Evolutionary conservation across 169 alveolate genomes (phyloP).

Genomic region (Theileria orientalis): DNA sequence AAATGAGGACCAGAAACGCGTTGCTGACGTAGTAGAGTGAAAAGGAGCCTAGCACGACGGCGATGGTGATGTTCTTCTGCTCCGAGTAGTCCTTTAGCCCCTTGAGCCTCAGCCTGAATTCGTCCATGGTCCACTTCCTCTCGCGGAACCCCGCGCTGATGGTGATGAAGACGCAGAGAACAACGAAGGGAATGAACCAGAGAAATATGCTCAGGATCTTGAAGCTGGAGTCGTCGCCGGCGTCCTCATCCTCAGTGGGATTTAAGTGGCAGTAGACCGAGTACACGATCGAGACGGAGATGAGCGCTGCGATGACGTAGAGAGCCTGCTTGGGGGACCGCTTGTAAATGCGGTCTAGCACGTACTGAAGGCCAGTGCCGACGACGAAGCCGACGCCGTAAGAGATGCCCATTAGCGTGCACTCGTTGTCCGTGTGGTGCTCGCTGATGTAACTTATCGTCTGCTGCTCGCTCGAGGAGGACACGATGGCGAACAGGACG

Average conservation of each 20-base stretch:
- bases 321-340: not conserved
- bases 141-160: not conserved
- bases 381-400: conserved; percentile 8
- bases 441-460: conserved; percentile 44
- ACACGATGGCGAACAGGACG: conserved; percentile 40
- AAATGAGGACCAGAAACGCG: not conserved
- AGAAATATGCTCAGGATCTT: not conserved
- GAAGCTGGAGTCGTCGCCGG: not conserved
- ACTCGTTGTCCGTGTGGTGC: conserved; percentile 39
- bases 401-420: conserved; percentile 56
- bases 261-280: not conserved
- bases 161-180: not conserved
- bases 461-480: conserved; percentile 63
- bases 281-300: not conserved
- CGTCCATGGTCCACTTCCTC: not conserved
- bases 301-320: not conserved
- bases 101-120: not conserved
- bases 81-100: not conserved
- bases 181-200: not conserved
- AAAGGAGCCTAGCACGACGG: not conserved
- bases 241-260: not conserved
- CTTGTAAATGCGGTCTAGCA: not conserved
- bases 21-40: not conserved
- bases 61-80: not conserved
- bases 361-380: not conserved